Percentiles rank a stretch among this genome's conserved stretches.
These are phyloP conservation scores for Colletotrichum graminicola DNA, from an alignment of 2,329 filamentous ascomycete species.

Conservation along the genomic window DNA sequence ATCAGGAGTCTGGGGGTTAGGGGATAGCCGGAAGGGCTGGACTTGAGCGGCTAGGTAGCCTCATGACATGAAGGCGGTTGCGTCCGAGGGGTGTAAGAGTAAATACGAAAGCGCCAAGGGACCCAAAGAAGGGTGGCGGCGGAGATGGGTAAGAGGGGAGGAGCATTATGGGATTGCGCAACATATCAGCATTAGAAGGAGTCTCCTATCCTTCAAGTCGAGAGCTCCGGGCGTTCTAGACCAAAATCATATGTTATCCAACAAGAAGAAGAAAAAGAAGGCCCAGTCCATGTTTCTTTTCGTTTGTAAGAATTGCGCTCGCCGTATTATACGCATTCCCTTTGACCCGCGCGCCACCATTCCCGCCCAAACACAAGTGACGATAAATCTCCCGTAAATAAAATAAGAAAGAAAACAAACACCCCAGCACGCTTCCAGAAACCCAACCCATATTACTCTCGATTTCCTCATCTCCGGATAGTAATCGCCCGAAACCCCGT, in stretches of 20 bases:
- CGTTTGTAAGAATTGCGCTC: neutral
- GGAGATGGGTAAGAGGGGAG: neutral
- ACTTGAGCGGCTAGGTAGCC: neutral
- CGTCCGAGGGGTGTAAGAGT: constrained; percentile 25
- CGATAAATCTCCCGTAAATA: neutral
- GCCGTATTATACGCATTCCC: neutral
- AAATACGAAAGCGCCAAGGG: constrained; percentile 1
- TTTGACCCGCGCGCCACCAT: neutral
- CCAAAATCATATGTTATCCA: constrained; percentile 2
- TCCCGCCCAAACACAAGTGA: neutral
- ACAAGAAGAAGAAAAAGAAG: neutral
- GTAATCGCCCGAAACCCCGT: neutral
- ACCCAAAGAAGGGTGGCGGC: neutral
- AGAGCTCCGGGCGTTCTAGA: constrained; percentile 7
- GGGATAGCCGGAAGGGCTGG: neutral
- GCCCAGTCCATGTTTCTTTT: neutral
- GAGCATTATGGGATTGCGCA: neutral
- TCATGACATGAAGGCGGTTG: neutral
- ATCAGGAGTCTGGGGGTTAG: constrained; percentile 19
- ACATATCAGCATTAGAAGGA: neutral
- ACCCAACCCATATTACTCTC: neutral
- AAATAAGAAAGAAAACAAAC: too few species aligned
- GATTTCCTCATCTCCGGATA: neutral
- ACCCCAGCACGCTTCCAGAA: neutral
- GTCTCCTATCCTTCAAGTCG: neutral